A percentile compares a stretch with the other conserved stretches of the same genome.
phyloP scores from a whole-genome alignment of 768 basidiomycete species.

The Mycena rosella region DNA sequence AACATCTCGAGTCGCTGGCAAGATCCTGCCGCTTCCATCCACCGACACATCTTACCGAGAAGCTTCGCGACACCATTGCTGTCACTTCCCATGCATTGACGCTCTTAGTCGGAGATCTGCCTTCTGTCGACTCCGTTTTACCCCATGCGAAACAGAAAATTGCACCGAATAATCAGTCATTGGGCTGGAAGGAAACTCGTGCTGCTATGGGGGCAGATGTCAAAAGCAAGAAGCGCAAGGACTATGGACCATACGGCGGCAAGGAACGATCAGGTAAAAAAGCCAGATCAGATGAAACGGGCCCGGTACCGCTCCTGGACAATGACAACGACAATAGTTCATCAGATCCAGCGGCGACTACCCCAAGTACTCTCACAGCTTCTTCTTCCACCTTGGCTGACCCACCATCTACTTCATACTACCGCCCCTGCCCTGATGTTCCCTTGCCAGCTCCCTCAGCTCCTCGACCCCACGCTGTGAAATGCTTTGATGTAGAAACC shows the following conservation, averaged over 20 bases:
- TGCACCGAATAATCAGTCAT: background rate
- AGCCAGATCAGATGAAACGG: background rate
- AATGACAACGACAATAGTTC: too few species aligned
- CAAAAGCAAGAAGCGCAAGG: background rate
- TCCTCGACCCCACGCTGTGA: background rate
- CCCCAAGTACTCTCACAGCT: too few species aligned
- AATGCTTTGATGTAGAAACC: background rate
- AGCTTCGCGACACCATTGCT: too few species aligned
- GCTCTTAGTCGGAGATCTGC: too few species aligned
- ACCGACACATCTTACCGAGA: too few species aligned
- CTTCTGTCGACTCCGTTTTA: background rate
- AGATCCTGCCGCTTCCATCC: background rate
- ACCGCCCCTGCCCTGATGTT: background rate
- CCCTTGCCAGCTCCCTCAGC: background rate
- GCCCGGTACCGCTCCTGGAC: too few species aligned
- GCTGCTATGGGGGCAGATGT: background rate
- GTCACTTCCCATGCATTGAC: too few species aligned
- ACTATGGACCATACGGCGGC: background rate
- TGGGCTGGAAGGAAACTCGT: background rate
- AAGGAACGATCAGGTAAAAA: background rate
- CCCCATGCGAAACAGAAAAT: background rate
- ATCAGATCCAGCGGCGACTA: too few species aligned
- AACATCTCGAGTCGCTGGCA: conserved; percentile 1
- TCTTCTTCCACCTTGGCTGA: too few species aligned
- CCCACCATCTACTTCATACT: background rate